Evolutionary conservation across 257 asterid species (phyloP).

Genomic region (Lycium ferocissimum): DNA sequence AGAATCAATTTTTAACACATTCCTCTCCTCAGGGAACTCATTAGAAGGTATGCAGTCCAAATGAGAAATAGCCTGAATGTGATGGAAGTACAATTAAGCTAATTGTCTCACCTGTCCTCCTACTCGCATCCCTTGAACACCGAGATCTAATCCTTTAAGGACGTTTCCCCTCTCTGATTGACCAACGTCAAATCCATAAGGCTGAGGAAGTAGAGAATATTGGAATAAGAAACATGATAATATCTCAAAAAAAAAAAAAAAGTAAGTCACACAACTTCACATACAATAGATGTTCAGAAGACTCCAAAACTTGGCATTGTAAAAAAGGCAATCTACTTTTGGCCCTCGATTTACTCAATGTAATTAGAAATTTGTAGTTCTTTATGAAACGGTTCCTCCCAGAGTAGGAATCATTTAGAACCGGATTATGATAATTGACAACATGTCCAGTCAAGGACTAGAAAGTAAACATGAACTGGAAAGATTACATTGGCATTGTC

Average conservation of each 20-base stretch:
- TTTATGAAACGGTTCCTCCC: neutral
- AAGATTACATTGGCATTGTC: neutral
- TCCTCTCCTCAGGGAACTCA: neutral
- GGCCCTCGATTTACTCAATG: neutral
- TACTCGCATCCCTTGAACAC: constrained; percentile 94
- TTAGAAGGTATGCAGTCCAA: neutral
- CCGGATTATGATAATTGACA: neutral
- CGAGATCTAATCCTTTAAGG: constrained; percentile 91
- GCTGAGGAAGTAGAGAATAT: constrained; percentile 52
- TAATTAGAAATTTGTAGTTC: neutral
- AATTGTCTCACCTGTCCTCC: constrained; percentile 87
- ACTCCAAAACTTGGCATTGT: neutral
- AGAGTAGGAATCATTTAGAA: neutral
- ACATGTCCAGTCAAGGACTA: neutral
- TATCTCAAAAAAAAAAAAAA: neutral
- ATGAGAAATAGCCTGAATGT: neutral
- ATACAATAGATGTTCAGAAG: neutral
- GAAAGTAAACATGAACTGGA: neutral
- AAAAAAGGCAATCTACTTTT: neutral
- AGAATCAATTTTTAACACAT: neutral
- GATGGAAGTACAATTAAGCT: constrained; percentile 11
- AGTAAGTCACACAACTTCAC: neutral
- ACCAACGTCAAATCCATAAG: constrained; percentile 96
- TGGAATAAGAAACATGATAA: constrained; percentile 16
- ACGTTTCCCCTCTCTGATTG: constrained; percentile 85